These are phyloP conservation scores for Fraxinus americana DNA, from an alignment of 257 asterid species.

Conservation along the genomic window DNA sequence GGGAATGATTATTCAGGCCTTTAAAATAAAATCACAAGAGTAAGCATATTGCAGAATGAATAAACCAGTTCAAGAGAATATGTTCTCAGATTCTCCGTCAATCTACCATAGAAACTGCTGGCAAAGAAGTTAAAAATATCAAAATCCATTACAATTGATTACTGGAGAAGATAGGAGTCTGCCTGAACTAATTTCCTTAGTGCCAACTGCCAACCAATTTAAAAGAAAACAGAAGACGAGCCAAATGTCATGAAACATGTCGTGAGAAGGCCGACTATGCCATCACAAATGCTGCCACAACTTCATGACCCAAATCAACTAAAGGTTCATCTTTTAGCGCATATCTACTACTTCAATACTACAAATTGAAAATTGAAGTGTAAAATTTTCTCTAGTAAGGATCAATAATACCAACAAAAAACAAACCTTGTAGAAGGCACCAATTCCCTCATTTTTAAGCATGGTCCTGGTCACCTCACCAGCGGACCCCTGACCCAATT, in stretches of 20 bases:
- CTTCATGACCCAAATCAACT: background rate
- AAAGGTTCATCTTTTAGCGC: background rate
- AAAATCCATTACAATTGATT: background rate
- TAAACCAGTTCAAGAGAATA: background rate
- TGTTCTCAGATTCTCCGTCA: background rate
- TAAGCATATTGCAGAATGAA: background rate
- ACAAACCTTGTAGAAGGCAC: conserved; percentile 91
- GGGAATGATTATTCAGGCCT: background rate
- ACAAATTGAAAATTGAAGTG: background rate
- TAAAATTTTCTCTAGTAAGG: background rate
- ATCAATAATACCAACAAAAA: background rate
- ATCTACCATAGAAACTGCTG: background rate
- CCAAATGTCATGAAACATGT: background rate
- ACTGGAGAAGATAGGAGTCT: background rate
- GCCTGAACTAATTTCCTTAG: background rate
- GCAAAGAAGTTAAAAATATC: background rate
- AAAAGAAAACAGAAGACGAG: background rate
- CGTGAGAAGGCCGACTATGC: background rate
- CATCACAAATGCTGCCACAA: background rate
- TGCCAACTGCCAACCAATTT: background rate
- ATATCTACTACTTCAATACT: background rate
- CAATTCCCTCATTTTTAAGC: conserved; percentile 82
- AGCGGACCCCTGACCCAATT: conserved; percentile 97
- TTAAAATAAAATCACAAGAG: background rate
- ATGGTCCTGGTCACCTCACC: conserved; percentile 64